These are phyloP conservation scores for Phialophora tarda DNA, from an alignment of 2,329 filamentous ascomycete genomes.

Conservation along the genomic window DNA sequence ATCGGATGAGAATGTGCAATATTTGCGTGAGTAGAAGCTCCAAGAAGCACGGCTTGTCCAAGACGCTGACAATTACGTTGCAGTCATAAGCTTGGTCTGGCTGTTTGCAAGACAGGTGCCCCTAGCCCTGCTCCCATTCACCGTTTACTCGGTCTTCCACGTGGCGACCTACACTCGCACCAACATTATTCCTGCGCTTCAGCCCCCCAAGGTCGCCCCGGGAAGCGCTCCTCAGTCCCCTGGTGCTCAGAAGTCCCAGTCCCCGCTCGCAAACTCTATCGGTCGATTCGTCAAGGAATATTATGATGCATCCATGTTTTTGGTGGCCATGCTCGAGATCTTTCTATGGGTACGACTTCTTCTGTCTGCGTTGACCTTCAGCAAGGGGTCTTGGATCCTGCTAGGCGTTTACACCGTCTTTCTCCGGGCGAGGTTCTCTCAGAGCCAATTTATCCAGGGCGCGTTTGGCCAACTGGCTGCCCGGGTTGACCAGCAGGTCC, in stretches of 20 bases:
- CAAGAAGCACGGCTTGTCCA: conserved; percentile 3
- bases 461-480: conserved; percentile 74
- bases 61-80: conserved; percentile 15
- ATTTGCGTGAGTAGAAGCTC: conserved; percentile 71
- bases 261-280: conserved; percentile 78
- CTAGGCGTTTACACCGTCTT: conserved; percentile 86
- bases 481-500: conserved; percentile 78
- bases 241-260: conserved; percentile 54
- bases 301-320: conserved; percentile 93
- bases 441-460: conserved; percentile 91
- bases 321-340: conserved; percentile 89
- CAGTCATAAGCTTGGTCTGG: conserved; percentile 94
- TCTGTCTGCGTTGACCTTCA: conserved; percentile 82
- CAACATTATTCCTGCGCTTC: conserved; percentile 86
- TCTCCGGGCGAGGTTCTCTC: conserved; percentile 84
- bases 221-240: conserved; percentile 63
- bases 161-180: conserved; percentile 94
- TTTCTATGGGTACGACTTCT: conserved; percentile 82
- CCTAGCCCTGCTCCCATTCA: conserved; percentile 89
- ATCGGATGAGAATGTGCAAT: conserved; percentile 96
- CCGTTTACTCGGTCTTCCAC: conserved; percentile 98
- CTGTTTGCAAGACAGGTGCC: conserved; percentile 88
- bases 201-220: conserved; percentile 64
- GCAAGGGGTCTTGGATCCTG: conserved; percentile 88
- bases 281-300: conserved; percentile 96